Evolutionary conservation across 495 filamentous ascomycete species (phyloP), one percentile per base, ranked within the genome.

Genomic region (Aspergillus cavernicola): DNA sequence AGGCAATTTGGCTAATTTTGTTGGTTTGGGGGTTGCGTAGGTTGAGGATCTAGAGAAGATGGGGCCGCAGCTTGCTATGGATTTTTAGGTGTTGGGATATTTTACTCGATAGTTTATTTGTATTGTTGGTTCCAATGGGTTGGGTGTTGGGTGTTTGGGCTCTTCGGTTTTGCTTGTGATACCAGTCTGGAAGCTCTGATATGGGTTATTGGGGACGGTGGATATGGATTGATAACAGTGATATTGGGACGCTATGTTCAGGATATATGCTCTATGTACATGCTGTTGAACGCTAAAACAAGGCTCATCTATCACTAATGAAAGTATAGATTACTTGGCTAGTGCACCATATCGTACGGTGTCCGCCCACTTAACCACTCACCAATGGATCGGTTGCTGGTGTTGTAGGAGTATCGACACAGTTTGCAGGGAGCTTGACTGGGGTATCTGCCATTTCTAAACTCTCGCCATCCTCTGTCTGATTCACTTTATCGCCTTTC

Each of bases 41-140:
- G 76, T 80, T 10, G 79, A 80, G 49, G 76, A 97, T 76, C 71
- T 98, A 51, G 95, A 98, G 74, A 95, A 90, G 69, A 71, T 95
- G 61, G 87, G 88, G 32, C 90, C 90, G 49, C 90, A 96, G 73
- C 70, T 98, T 66, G 65, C 95, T 63, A 75, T 98, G 72, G 93
- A 98, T 72, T 89, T 98, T 54, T 87, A 59, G 24, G 13, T n/a
- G 8, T 53, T 20, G n/a, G 20, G n/a, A n/a, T n/a, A n/a, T n/a
- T n/a, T n/a, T n/a, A n/a, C n/a, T n/a, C n/a, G n/a, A n/a, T n/a
- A n/a, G n/a, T n/a, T n/a, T n/a, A n/a, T n/a, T n/a, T n/a, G n/a
- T n/a, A n/a, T n/a, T n/a, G n/a, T 37, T 49, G 15, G 45, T 2
- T 47, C 37, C 33, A 49, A 45, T 57, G 18, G 35, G 16, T 35